Percentiles rank a stretch among this genome's conserved stretches.
phyloP scores from a whole-genome alignment of 2,329 filamentous ascomycete genomes.

The Plectosphaerella plurivora region DNA sequence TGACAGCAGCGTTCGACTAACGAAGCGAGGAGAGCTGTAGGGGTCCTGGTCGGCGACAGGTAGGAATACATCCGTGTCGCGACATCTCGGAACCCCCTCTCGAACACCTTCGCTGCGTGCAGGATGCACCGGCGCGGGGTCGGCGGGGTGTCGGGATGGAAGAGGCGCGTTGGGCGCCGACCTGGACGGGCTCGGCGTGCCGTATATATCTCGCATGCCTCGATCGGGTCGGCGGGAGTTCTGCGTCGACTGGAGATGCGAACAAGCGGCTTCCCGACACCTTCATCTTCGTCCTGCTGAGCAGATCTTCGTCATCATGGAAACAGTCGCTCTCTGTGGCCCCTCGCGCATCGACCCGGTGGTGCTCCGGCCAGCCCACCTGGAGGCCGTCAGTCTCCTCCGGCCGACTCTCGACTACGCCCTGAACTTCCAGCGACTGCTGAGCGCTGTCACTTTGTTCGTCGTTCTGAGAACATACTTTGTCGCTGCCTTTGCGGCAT shows the following conservation, averaged over 20 bases:
- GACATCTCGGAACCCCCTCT: neutral
- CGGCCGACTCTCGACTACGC: conserved; percentile 27
- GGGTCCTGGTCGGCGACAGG: too few relatives aligned
- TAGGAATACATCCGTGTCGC: too few relatives aligned
- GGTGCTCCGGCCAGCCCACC: conserved; percentile 20
- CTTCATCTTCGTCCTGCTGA: neutral
- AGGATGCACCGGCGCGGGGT: neutral
- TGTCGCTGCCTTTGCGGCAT: conserved; percentile 21
- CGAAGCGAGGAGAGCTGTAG: too few relatives aligned
- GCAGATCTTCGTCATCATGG: neutral
- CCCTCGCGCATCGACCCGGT: conserved; percentile 6
- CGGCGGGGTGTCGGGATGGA: neutral
- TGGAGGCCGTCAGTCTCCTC: conserved; percentile 25
- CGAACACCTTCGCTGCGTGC: neutral
- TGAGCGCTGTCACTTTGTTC: conserved; percentile 24
- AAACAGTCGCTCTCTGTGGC: neutral
- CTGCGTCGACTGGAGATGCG: too few relatives aligned
- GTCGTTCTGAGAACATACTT: conserved; percentile 25
- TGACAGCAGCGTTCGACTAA: too few relatives aligned
- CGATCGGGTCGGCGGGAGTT: neutral
- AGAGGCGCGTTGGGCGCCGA: neutral
- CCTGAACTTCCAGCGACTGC: conserved; percentile 27
- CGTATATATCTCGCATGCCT: neutral
- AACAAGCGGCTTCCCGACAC: too few relatives aligned
- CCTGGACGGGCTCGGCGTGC: neutral